phyloP scores from a whole-genome alignment of 257 asterid species.

The Nicotiana paniculata region DNA sequence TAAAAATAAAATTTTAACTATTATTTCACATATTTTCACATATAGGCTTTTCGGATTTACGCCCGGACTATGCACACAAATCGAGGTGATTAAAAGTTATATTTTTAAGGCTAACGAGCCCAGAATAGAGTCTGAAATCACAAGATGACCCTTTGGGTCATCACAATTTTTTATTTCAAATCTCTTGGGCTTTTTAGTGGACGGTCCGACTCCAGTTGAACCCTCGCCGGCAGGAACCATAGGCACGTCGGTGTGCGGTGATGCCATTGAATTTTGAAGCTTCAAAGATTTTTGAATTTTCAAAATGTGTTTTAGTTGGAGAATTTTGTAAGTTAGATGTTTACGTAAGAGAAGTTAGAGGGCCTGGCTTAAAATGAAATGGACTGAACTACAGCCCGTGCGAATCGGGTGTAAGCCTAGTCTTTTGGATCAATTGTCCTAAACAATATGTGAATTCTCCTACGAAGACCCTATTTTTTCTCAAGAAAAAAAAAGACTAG shows the following conservation, averaged over 20 bases:
- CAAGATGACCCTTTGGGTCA: too few species aligned
- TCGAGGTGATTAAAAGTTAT: too few species aligned
- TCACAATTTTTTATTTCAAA: conserved; percentile 86
- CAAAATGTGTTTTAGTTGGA: not conserved
- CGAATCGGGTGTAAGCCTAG: not conserved
- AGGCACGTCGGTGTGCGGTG: conserved; percentile 60
- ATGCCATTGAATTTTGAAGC: conserved; percentile 43
- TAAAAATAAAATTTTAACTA: too few species aligned
- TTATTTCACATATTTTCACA: too few species aligned
- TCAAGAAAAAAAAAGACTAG: too few species aligned
- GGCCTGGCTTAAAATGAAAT: not conserved
- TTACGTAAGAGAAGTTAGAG: not conserved
- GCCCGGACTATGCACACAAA: too few species aligned
- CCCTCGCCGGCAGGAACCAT: conserved; percentile 82
- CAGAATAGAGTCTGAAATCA: too few species aligned
- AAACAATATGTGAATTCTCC: not conserved
- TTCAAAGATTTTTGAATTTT: not conserved
- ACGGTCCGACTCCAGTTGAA: conserved; percentile 20
- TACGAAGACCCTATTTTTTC: not conserved
- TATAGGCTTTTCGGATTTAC: too few species aligned
- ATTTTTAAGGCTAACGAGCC: too few species aligned
- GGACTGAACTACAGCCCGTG: not conserved
- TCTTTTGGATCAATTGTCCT: not conserved
- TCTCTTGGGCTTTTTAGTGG: conserved; percentile 60
- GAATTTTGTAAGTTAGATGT: not conserved